A percentile compares a stretch with the other conserved stretches of the same genome.
These are phyloP conservation scores for Leucosporidium scottii DNA, from an alignment of 768 basidiomycete species.

Conservation along the genomic window DNA sequence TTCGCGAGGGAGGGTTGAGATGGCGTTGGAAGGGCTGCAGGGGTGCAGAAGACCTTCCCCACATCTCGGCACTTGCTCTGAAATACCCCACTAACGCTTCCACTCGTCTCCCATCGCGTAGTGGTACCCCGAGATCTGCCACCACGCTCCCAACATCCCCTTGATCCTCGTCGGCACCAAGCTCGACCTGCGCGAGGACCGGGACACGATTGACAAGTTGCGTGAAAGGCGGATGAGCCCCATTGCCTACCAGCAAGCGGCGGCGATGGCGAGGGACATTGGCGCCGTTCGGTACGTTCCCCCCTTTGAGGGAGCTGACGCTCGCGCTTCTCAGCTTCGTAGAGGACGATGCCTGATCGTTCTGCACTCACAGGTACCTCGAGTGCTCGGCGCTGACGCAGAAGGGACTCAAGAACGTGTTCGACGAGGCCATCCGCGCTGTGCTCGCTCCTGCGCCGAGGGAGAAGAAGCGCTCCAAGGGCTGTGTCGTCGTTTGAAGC, in stretches of 20 bases:
- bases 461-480: constrained; percentile 42
- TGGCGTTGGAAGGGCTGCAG: background rate
- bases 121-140: constrained; percentile 97
- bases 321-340: background rate
- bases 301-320: too few relatives aligned
- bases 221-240: constrained; percentile 94
- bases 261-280: constrained; percentile 85
- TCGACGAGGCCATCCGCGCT: constrained; percentile 96
- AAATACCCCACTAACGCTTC: background rate
- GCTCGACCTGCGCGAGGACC: constrained; percentile 93
- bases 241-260: constrained; percentile 84
- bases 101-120: constrained; percentile 40
- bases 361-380: constrained; percentile 50
- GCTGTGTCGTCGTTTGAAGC: constrained; percentile 43
- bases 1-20: background rate
- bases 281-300: constrained; percentile 74
- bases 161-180: constrained; percentile 94
- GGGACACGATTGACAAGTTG: constrained; percentile 81
- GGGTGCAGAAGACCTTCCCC: background rate
- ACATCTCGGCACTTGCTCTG: background rate
- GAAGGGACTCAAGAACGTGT: constrained; percentile 97
- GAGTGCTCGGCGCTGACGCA: constrained; percentile 96
- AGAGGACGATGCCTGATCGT: too few relatives aligned
- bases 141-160: constrained; percentile 91
- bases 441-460: constrained; percentile 50